These are phyloP conservation scores for Patellifolia procumbens DNA, from an alignment of 179 eudicot genomes.

Conservation along the genomic window DNA sequence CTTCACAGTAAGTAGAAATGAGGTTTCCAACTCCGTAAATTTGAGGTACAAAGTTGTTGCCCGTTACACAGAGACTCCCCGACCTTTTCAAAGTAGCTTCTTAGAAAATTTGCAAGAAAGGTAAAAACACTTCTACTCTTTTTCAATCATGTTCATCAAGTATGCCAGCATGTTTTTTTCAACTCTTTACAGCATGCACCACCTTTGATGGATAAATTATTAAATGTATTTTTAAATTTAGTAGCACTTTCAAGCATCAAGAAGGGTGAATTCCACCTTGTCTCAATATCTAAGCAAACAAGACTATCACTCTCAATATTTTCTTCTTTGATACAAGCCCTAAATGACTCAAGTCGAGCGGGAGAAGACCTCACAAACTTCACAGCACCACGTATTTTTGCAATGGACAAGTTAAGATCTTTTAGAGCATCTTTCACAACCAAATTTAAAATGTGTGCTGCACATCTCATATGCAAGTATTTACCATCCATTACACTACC, in stretches of 20 bases:
- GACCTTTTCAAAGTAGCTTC: not conserved
- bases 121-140: not conserved
- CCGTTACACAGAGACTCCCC: not conserved
- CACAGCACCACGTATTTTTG: not conserved
- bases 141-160: not conserved
- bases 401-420: not conserved
- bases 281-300: not conserved
- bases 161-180: not conserved
- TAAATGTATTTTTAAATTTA: not conserved
- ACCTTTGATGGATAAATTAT: not conserved
- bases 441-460: not conserved
- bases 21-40: not conserved
- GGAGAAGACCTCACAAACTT: not conserved
- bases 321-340: not conserved
- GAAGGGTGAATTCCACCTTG: not conserved
- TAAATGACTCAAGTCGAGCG: not conserved
- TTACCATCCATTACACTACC: not conserved
- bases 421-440: not conserved
- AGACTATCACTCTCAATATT: not conserved
- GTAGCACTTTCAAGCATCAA: not conserved
- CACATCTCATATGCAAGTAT: not conserved
- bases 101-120: too few species aligned
- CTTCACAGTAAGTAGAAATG: not conserved
- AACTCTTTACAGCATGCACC: not conserved
- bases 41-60: not conserved